Conservation (phyloP, 1,284 basidiomycete species). For the Papiliotrema fonsecae region DNA sequence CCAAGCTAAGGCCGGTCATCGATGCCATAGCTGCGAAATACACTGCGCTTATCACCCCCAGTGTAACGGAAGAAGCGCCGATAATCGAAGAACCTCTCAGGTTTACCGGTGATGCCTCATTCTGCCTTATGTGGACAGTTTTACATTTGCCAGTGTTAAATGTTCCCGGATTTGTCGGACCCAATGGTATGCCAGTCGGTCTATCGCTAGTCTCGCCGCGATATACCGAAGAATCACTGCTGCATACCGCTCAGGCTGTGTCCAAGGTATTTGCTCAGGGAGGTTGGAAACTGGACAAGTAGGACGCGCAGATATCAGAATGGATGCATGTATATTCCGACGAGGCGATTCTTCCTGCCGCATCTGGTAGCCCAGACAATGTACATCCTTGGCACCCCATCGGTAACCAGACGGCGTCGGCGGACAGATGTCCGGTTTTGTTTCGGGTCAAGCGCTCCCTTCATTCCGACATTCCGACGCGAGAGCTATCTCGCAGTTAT, state of each 20-base stretch:
- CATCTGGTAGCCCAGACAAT: not conserved
- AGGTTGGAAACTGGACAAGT: slow-evolving; percentile 8
- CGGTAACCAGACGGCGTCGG: not conserved
- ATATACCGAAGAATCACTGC: slow-evolving; percentile 17
- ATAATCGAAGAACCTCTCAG: slow-evolving; percentile 16
- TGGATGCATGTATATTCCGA: not conserved
- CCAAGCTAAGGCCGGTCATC: slow-evolving; percentile 19
- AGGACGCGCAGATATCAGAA: not conserved
- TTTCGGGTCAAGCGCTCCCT: not conserved
- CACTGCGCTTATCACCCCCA: slow-evolving; percentile 26
- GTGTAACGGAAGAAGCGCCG: slow-evolving; percentile 23
- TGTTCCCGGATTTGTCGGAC: slow-evolving; percentile 23
- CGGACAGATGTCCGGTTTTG: too few species aligned
- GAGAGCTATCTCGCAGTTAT: not conserved
- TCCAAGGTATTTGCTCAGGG: slow-evolving; percentile 15
- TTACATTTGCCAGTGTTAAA: slow-evolving; percentile 28
- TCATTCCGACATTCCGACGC: not conserved
- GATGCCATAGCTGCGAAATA: slow-evolving; percentile 22
- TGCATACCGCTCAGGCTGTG: slow-evolving; percentile 11
- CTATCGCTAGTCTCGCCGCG: slow-evolving; percentile 21
- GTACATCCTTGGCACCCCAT: not conserved
- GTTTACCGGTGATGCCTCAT: slow-evolving; percentile 25
- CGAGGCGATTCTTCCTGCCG: not conserved
- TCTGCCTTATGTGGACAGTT: slow-evolving; percentile 31
- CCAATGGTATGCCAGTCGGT: slow-evolving; percentile 24